Base-by-base conservation (phyloP, 495 filamentous ascomycete genomes). In the Talaromyces nanjingensis region DNA sequence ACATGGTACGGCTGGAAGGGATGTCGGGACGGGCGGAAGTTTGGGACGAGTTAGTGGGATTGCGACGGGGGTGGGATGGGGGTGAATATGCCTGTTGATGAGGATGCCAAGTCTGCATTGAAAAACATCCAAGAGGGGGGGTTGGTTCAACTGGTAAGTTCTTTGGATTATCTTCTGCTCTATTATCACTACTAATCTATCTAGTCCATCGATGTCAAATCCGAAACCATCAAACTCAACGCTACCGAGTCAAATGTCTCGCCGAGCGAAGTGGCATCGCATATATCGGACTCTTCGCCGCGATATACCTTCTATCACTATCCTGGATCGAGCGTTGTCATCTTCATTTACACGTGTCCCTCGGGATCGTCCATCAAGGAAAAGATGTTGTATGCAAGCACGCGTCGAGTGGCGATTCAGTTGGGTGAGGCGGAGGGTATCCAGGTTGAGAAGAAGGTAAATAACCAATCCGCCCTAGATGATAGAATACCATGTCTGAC, bases 321-420 rank as follows among this genome's bases (percentile, higher is more conserved):
- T 70, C 73, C 74, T 42, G 77, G 83, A 62, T 83, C 83, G 59
- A 83, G 86, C 6, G 82, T 87, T 5, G 82, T 98, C 34, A 81
- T 97, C 31, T 98, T 98, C 79, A 87, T 98, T 70, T 98, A 97
- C 75, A 97, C 92, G 6, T 97, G 93, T 70, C 94, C 94, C 4
- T 80, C 83, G 3, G 84, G 76, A 4, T 85, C 87, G 0, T 90
- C 89, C 67, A 90, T 98, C 77, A 96, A 92, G 76, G 91, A 92
- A 72, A 86, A 92, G 59, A 98, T 98, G 94, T 77, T 98, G 66
- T 96, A 97, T 73, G 91, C 96, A 34, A 87, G 91, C 37, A 90
- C 90, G 67, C 90, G 91, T 70, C 83, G 83, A 33, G 84, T 84
- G 39, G 90, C 91, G 6, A 77, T 96, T 49, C 71, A 78, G 16